Conservation (phyloP, 1,139 yeast species). For the Suhomyces anneliseae region DNA sequence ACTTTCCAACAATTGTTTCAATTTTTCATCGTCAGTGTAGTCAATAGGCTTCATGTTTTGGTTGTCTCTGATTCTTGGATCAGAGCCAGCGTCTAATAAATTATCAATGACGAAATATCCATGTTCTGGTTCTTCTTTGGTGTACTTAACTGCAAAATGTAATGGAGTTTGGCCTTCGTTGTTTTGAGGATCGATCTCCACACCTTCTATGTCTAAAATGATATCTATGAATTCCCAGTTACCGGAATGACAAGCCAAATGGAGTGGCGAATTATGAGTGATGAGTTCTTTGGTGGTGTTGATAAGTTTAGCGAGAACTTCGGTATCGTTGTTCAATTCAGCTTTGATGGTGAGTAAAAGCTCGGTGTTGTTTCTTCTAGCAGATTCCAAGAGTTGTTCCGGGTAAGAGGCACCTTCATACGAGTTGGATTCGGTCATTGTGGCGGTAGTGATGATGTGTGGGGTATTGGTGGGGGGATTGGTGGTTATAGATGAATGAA, state of each 20-base stretch:
- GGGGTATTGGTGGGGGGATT: not conserved
- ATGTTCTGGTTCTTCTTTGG: slow-evolving; percentile 79
- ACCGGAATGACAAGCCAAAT: slow-evolving; percentile 78
- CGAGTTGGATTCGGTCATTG: slow-evolving; percentile 38
- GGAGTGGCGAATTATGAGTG: slow-evolving; percentile 80
- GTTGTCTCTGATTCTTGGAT: slow-evolving; percentile 53
- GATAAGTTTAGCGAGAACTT: slow-evolving; percentile 56
- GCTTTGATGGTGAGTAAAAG: slow-evolving; percentile 59
- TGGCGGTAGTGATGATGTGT: not conserved
- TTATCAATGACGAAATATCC: slow-evolving; percentile 79
- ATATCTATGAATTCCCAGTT: slow-evolving; percentile 84
- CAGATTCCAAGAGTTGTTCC: slow-evolving; percentile 84
- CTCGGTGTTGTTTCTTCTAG: slow-evolving; percentile 85
- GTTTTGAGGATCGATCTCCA: slow-evolving; percentile 82
- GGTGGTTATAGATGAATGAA: not conserved
- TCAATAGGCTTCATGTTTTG: slow-evolving; percentile 72
- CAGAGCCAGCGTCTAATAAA: slow-evolving; percentile 89
- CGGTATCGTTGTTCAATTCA: slow-evolving; percentile 45
- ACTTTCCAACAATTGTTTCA: slow-evolving; percentile 67
- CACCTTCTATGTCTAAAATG: slow-evolving; percentile 84
- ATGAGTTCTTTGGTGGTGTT: slow-evolving; percentile 71
- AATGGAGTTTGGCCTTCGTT: slow-evolving; percentile 86
- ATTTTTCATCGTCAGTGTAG: slow-evolving; percentile 55
- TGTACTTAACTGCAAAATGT: slow-evolving; percentile 78
- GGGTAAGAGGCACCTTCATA: slow-evolving; percentile 68